Evolutionary conservation across 2,329 filamentous ascomycete genomes (phyloP), one percentile per base, ranked within the genome.

Genomic region (Calonectria henricotiae): DNA sequence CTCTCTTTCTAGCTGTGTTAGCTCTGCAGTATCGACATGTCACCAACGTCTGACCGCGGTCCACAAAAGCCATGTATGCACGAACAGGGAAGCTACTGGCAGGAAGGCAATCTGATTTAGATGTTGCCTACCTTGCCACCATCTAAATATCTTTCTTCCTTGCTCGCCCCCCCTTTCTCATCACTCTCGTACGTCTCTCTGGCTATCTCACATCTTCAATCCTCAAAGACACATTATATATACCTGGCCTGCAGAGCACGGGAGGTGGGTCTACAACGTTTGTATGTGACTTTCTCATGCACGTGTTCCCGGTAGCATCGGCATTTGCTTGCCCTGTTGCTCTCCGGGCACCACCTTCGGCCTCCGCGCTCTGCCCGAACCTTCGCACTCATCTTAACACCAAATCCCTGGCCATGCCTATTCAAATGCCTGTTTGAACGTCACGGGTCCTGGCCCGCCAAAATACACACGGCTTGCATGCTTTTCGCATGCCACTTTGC

Each of bases 271-370:
- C 23, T 61, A n/a, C 25, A 46, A 37, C 51, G 51, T 43, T 20
- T 58, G 44, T 25, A 62, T 61, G 44, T 44, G 58, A 54, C 55
- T 47, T 47, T 49, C 23, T 60, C 32, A 62, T n/a, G 60, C 60
- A 46, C 60, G 60, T 62, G 39, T 23, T 25, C 54, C 63, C 54
- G 44, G 67, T 44, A 49, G 62, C 54, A 46, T 55, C 54, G 62
- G 62, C 54, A 69, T 65, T 65, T 46, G 67, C 27, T 65, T 69
- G 67, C 67, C 25, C 55, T 43, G 25, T 44, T 61, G 23, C 55
- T 61, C 55, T 37, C 39, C 55, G 47, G 27, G 32, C 41, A 39
- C 43, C 46, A 13, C 46, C 49, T 61, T 54, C 37, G 51, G 25
- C 41, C 27, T 44, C 55, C 23, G 37, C 23, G 39, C 63, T 65